phyloP scores from a whole-genome alignment of 23 red algal genomes.

The Gracilaria gracilis region DNA sequence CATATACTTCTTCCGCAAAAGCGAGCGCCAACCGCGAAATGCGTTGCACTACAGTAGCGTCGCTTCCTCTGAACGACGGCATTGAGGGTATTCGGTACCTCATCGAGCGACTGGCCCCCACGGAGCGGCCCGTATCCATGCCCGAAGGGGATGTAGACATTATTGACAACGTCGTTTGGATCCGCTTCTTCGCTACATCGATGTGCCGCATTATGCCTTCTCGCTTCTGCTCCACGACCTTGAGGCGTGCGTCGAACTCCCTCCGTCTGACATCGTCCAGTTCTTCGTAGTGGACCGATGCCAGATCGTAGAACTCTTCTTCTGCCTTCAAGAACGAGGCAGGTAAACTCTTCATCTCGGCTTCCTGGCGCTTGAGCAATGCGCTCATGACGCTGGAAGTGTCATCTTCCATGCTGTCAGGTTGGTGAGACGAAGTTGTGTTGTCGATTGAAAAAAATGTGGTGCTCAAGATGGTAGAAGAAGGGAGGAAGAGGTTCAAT shows the following conservation, averaged over 20 bases:
- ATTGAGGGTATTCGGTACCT: too few species aligned
- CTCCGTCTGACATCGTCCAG: neutral
- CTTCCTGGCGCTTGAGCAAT: neutral
- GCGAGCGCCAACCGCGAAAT: too few species aligned
- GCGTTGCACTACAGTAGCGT: too few species aligned
- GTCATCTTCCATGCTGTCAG: neutral
- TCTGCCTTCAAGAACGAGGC: too few species aligned
- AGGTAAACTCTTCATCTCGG: too few species aligned
- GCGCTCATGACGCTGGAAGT: neutral
- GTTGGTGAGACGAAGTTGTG: neutral
- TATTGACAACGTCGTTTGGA: neutral
- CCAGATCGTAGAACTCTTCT: too few species aligned
- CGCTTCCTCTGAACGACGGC: too few species aligned
- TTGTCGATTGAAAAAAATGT: neutral
- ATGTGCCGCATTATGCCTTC: neutral
- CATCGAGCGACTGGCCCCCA: too few species aligned
- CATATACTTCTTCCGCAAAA: too few species aligned
- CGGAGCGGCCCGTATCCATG: neutral
- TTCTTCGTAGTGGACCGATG: neutral
- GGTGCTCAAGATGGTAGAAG: too few species aligned
- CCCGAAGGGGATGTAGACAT: neutral
- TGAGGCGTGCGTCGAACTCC: constrained; percentile 2
- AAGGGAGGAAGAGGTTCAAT: neutral
- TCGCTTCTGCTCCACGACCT: neutral
- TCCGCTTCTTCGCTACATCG: neutral